Conservation (phyloP, 352 stramenopile genomes). For the Phytophthora fragariaefolia region DNA sequence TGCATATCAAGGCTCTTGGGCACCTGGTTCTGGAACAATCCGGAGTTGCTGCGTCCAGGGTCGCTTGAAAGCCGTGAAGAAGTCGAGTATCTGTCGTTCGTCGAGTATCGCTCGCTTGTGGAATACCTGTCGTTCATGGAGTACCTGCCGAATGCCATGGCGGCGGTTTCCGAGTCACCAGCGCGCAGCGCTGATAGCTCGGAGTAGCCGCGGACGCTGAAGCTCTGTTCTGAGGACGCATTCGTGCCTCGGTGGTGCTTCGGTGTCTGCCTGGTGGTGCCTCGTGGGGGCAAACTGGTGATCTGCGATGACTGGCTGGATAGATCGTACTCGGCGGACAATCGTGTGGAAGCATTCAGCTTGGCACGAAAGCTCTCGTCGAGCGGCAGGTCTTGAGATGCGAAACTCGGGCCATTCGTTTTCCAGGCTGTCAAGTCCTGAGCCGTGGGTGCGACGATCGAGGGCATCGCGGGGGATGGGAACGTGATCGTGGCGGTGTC, state of each 20-base stretch:
- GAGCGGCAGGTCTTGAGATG: conserved; percentile 36
- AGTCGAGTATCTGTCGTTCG: conserved; percentile 30
- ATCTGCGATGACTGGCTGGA: conserved; percentile 25
- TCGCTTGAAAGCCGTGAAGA: conserved; percentile 40
- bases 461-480: conserved; percentile 14
- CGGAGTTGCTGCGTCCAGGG: conserved; percentile 29
- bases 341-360: conserved; percentile 29
- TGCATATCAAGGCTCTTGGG: conserved; percentile 34
- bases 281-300: conserved; percentile 16
- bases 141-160: conserved; percentile 21
- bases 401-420: conserved; percentile 25
- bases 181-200: conserved; percentile 32
- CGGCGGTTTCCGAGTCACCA: conserved; percentile 27
- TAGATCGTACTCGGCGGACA: conserved; percentile 35
- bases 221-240: conserved; percentile 31
- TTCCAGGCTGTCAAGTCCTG: conserved; percentile 34
- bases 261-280: neutral
- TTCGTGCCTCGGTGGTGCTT: conserved; percentile 29
- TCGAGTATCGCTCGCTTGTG: conserved; percentile 24
- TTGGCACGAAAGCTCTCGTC: conserved; percentile 24
- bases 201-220: conserved; percentile 37
- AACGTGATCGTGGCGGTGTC: conserved; percentile 19
- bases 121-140: conserved; percentile 31
- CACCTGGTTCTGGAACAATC: conserved; percentile 24
- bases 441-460: conserved; percentile 7